Conservation (phyloP, 2,329 filamentous ascomycete species). For the Xylaria sp. region DNA sequence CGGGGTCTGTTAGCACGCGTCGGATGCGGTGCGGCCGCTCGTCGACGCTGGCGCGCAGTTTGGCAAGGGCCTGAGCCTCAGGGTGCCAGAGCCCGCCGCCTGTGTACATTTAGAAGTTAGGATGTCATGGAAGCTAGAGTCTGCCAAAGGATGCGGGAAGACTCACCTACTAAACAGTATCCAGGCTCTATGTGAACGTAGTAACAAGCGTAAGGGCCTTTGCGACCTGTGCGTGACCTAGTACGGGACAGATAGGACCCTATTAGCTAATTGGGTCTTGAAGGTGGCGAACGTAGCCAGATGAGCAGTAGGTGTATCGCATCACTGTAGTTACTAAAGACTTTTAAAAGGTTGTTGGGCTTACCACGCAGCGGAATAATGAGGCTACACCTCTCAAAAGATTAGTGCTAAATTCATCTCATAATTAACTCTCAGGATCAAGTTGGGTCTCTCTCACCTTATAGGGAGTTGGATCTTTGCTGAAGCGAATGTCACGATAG, state of each 20-base stretch:
- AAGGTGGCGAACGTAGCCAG: not conserved
- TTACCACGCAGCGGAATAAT: slow-evolving; percentile 85
- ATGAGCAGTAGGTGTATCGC: not conserved
- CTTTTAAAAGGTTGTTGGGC: not conserved
- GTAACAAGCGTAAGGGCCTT: slow-evolving; percentile 88
- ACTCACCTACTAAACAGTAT: slow-evolving; percentile 71
- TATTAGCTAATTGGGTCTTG: slow-evolving; percentile 39
- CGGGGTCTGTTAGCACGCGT: slow-evolving; percentile 68
- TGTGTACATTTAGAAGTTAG: not conserved
- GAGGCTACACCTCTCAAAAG: slow-evolving; percentile 61
- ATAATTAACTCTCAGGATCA: not conserved
- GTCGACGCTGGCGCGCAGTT: slow-evolving; percentile 80
- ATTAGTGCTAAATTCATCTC: slow-evolving; percentile 14
- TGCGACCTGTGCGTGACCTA: slow-evolving; percentile 84
- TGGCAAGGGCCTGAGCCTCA: slow-evolving; percentile 71
- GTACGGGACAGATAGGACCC: slow-evolving; percentile 8
- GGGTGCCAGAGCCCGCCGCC: slow-evolving; percentile 85
- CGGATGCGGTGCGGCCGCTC: slow-evolving; percentile 77
- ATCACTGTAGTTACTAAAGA: not conserved
- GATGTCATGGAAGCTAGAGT: too few relatives aligned
- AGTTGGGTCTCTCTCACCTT: slow-evolving; percentile 66
- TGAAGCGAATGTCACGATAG: slow-evolving; percentile 87
- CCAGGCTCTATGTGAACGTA: slow-evolving; percentile 85
- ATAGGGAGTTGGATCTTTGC: slow-evolving; percentile 85
- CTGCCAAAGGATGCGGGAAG: too few relatives aligned